A percentile compares a stretch with the other conserved stretches of the same genome.
phyloP scores from a whole-genome alignment of 257 asterid genomes.

The Buddleja alternifolia region DNA sequence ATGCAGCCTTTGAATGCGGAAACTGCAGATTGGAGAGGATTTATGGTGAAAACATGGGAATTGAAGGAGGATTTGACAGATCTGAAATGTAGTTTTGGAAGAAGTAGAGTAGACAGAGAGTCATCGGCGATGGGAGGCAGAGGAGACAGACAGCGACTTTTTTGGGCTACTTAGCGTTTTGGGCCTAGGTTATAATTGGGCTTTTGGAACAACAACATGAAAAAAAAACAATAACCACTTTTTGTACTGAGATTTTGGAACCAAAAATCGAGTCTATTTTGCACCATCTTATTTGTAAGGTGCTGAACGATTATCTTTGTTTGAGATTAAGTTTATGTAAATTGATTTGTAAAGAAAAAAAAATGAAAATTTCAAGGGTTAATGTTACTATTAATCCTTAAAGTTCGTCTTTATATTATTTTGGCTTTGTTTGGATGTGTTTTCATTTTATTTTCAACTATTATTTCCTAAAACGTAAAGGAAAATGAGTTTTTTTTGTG shows the following conservation, averaged over 20 bases:
- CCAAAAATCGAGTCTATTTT: background rate
- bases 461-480: no score
- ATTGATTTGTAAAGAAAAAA: no score
- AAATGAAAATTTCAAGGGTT: no score
- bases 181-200: conserved; percentile 22
- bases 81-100: conserved; percentile 43
- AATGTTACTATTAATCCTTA: no score
- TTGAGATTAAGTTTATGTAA: no score
- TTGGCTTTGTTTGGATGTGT: no score
- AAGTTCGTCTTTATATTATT: no score
- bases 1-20: conserved; percentile 7
- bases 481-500: no score
- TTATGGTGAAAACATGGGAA: conserved; percentile 25
- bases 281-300: no score
- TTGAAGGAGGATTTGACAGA: conserved; percentile 30
- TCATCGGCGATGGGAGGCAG: conserved; percentile 32
- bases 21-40: conserved; percentile 11
- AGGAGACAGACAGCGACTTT: conserved; percentile 15
- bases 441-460: no score
- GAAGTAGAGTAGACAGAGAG: conserved; percentile 19
- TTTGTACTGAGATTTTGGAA: conserved; percentile 7
- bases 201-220: conserved; percentile 12
- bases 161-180: conserved; percentile 17
- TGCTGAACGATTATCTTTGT: no score
- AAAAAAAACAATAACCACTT: conserved; percentile 8